A percentile compares a stretch with the other conserved stretches of the same genome.
phyloP scores from a whole-genome alignment of 148 eudicot species.

The Spergularia bocconei region DNA sequence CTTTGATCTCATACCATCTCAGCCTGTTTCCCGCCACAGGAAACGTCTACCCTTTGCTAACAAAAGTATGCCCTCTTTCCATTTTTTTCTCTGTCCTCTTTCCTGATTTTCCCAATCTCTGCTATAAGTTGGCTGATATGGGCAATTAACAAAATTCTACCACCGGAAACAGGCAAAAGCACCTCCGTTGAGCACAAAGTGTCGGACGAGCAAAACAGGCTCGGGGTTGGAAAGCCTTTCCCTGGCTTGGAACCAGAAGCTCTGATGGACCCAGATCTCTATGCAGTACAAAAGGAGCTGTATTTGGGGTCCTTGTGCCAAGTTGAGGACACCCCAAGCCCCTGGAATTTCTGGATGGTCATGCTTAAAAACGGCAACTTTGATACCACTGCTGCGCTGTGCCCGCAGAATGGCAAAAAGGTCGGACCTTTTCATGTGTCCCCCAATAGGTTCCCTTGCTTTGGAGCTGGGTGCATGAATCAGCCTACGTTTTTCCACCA shows the following conservation, averaged over 20 bases:
- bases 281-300: conserved; percentile 63
- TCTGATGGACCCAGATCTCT: conserved; percentile 56
- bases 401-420: conserved; percentile 71
- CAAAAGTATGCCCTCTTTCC: too few relatives aligned
- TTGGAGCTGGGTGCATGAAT: conserved; percentile 78
- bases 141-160: too few relatives aligned
- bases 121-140: too few relatives aligned
- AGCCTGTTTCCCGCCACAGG: not conserved
- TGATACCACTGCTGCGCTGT: conserved; percentile 54
- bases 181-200: conserved; percentile 46
- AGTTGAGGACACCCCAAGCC: conserved; percentile 33
- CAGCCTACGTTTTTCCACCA: conserved; percentile 58
- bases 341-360: conserved; percentile 86
- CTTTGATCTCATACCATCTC: conserved; percentile 40
- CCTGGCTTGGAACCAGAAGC: conserved; percentile 47
- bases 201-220: conserved; percentile 51
- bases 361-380: conserved; percentile 83
- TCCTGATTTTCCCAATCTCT: too few relatives aligned
- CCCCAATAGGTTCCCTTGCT: conserved; percentile 62
- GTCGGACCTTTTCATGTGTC: conserved; percentile 43
- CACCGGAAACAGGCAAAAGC: too few relatives aligned
- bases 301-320: conserved; percentile 67
- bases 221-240: conserved; percentile 60
- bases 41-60: too few relatives aligned
- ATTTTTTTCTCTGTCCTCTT: too few relatives aligned